Evolutionary conservation across 495 filamentous ascomycete species (phyloP).

Genomic region (Niebla homalea): DNA sequence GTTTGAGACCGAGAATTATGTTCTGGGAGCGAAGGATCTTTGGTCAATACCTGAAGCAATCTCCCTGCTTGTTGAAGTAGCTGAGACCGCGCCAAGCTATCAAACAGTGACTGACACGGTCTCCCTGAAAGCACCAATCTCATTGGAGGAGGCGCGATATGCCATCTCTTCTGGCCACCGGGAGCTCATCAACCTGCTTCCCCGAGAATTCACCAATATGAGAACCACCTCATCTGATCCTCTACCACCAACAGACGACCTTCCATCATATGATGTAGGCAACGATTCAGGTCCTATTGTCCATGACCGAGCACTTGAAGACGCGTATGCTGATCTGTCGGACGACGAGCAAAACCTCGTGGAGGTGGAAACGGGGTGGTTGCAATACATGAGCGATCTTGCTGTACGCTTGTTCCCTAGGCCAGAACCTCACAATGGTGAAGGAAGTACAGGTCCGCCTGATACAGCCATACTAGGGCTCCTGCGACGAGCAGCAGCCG

Average conservation of each 20-base stretch:
- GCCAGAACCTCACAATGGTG: neutral
- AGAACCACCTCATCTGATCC: slow-evolving; percentile 56
- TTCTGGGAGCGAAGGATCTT: slow-evolving; percentile 66
- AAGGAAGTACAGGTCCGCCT: neutral
- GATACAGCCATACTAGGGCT: neutral
- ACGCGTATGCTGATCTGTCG: slow-evolving; percentile 1
- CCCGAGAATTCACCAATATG: slow-evolving; percentile 35
- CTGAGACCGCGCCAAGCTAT: slow-evolving; percentile 33
- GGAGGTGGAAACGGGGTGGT: neutral
- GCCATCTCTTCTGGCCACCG: slow-evolving; percentile 64
- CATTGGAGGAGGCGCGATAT: slow-evolving; percentile 59
- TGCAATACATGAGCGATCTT: no score
- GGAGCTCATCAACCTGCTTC: slow-evolving; percentile 45
- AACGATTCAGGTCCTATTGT: neutral
- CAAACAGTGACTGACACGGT: slow-evolving; percentile 15
- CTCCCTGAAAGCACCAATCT: slow-evolving; percentile 32
- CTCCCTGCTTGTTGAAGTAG: slow-evolving; percentile 58
- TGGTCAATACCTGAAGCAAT: slow-evolving; percentile 75
- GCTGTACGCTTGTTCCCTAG: neutral
- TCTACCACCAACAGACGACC: slow-evolving; percentile 41
- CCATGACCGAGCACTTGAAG: slow-evolving; percentile 1
- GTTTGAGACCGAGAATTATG: slow-evolving; percentile 67
- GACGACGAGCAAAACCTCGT: neutral
- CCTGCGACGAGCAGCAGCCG: slow-evolving; percentile 1
- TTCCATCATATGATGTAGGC: slow-evolving; percentile 22